Evolutionary conservation across 257 asterid genomes (phyloP), one percentile per base, ranked within the genome.

Genomic region (Salvia splendens): DNA sequence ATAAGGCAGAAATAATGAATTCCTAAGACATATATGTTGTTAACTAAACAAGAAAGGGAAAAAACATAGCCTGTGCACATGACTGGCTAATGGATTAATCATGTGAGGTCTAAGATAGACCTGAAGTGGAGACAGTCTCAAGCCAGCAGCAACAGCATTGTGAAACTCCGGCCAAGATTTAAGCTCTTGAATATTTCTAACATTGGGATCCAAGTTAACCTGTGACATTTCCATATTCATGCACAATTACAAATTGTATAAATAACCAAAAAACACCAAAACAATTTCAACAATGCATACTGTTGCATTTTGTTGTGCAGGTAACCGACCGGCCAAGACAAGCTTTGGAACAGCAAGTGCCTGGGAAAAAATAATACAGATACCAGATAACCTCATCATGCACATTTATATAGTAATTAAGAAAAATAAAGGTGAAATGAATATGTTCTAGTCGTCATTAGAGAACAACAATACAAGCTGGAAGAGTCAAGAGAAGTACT

Each of bases 101-200:
- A 49, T 42, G 32, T 50, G 41, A 61, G 38, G 64, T 12, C 61
- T 12, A 65, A 73, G 71, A 64, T 56, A 70, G 70, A 93, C 99
- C 99, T 93, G 96, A 63, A 86, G 83, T 30, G 97, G 95, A 77
- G 97, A 86, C 65, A 90, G 85, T 73, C 95, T 88, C 81, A 93
- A 79, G 74, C 99, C 99, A 69, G 99, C 90, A 71, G 99, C 97
- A 74, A 93, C 97, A 49, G 97, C 97, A 80, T 93, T 93, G 84
- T 93, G 97, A 82, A 93, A 93, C 83, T 93, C 99, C 14, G 99
- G 96, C 97, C 99, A 93, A 75, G 87, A 84, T 72, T 84, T 88
- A 17, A 93, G 86, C 59, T 93, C 99, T 74, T 85, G 97, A 64
- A 91, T 77, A 76, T 90, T 93, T 85, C 96, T 85, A 69, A 84